phyloP scores from a whole-genome alignment of 2,329 filamentous ascomycete species.

The Penicillium sp. region DNA sequence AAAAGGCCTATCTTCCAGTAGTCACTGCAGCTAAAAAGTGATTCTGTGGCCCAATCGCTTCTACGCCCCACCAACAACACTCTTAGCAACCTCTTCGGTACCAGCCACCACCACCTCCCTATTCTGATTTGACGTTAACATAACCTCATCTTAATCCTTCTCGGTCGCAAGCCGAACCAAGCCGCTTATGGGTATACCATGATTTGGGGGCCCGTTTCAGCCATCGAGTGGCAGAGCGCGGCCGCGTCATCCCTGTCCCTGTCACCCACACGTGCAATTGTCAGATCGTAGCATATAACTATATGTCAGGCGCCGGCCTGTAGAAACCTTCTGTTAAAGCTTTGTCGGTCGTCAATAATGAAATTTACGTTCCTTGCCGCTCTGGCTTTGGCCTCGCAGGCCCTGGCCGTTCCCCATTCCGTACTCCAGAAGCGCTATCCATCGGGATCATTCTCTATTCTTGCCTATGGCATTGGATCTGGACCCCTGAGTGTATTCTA shows the following conservation, averaged over 20 bases:
- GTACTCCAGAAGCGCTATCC: slow-evolving; percentile 17
- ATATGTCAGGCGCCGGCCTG: neutral
- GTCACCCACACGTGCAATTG: neutral
- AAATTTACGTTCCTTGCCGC: slow-evolving; percentile 6
- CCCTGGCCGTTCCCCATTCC: neutral
- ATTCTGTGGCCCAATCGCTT: slow-evolving; percentile 1
- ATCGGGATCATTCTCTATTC: slow-evolving; percentile 14
- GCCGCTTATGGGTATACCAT: neutral
- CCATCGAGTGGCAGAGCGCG: neutral
- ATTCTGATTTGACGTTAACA: neutral
- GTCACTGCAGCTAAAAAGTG: neutral
- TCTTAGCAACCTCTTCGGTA: neutral
- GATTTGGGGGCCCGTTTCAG: neutral
- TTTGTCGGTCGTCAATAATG: slow-evolving; percentile 1
- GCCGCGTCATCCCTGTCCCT: neutral
- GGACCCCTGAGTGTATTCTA: slow-evolving; percentile 13
- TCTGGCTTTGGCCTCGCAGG: slow-evolving; percentile 9
- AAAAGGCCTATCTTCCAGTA: neutral
- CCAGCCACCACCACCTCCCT: neutral
- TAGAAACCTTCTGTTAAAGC: neutral
- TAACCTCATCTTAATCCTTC: neutral
- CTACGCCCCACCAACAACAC: neutral
- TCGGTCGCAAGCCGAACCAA: neutral
- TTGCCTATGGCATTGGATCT: slow-evolving; percentile 15
- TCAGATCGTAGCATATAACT: slow-evolving; percentile 3